Evolutionary conservation across 306 rosid species (phyloP), one percentile per base, ranked within the genome.

Genomic region (Quercus rubra): DNA sequence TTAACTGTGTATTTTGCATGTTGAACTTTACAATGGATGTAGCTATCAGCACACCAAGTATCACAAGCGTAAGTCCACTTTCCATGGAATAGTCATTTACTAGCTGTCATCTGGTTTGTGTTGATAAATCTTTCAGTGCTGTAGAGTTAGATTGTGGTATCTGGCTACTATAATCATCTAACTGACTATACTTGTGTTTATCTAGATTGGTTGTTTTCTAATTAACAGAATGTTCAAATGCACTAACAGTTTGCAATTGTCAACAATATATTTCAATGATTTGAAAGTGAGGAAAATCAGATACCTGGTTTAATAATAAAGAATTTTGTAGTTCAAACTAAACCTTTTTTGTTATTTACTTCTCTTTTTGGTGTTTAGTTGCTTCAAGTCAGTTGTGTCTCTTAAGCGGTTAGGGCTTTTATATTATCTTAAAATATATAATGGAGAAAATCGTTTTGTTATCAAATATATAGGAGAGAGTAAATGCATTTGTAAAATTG

Each of bases 1-100:
- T 78, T 21, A 76, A 59, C 86, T 82, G 41, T 81, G 55, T 18
- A 19, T 80, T 56, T 73, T 86, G 85, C 86, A 83, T 86, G 82
- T 80, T 90, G 87, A 86, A 81, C 86, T 54, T 66, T 73, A 30
- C 86, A 54, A 81, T 79, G 92, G 88, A 83, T 71, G 87, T 90
- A 96, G 99, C 92, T 96, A 96, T 83, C 99, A 96, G 90, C 99
- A 96, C 85, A 96, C 99, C 59, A 93, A 96, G 83, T 96, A 96
- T 86, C 99, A 93, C 88, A 96, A 96, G 83, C 99, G 99, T 96
- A 91, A 93, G 98, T 87, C 77, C 77, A 62, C 78, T 83, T 81
- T 57, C 76, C 74, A 54, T 76, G 62, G 80, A 77, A 71, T 38
- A 30, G 18, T 28, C 76, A 35, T 66, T 49, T 27, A 18, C 62